phyloP scores from a whole-genome alignment of 495 filamentous ascomycete genomes.

The Penicillium tannophilum region DNA sequence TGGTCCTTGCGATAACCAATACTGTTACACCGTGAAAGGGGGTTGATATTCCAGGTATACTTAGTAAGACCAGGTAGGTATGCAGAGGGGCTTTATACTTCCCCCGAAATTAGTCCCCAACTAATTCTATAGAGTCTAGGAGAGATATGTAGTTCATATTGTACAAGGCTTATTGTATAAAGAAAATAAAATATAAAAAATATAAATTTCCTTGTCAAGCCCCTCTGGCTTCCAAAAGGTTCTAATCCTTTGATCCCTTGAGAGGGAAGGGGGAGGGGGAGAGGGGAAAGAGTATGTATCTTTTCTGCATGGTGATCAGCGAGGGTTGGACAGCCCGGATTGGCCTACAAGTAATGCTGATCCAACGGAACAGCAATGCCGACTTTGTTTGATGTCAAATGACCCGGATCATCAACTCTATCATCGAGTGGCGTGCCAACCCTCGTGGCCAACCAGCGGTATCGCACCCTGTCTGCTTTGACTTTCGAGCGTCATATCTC shows the following conservation, averaged over 20 bases:
- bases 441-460: slow-evolving; percentile 29
- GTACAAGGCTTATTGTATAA: neutral
- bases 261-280: neutral
- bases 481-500: slow-evolving; percentile 15
- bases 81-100: neutral
- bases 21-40: slow-evolving; percentile 22
- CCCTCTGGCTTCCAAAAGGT: neutral
- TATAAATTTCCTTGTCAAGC: neutral
- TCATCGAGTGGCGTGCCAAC: slow-evolving; percentile 29
- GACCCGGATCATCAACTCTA: slow-evolving; percentile 17
- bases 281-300: neutral
- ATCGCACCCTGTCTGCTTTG: slow-evolving; percentile 13
- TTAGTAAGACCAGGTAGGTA: slow-evolving; percentile 1
- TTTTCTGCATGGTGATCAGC: slow-evolving; percentile 6
- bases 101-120: neutral
- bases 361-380: slow-evolving; percentile 4
- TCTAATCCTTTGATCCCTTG: slow-evolving; percentile 4
- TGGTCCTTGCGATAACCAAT: neutral
- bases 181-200: neutral
- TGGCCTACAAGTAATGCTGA: slow-evolving; percentile 6
- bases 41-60: slow-evolving; percentile 6
- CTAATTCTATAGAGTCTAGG: neutral
- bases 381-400: slow-evolving; percentile 4
- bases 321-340: slow-evolving; percentile 9
- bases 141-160: neutral